Conservation (phyloP, 106 monocot genomes). For the Dactylorhiza incarnata region DNA sequence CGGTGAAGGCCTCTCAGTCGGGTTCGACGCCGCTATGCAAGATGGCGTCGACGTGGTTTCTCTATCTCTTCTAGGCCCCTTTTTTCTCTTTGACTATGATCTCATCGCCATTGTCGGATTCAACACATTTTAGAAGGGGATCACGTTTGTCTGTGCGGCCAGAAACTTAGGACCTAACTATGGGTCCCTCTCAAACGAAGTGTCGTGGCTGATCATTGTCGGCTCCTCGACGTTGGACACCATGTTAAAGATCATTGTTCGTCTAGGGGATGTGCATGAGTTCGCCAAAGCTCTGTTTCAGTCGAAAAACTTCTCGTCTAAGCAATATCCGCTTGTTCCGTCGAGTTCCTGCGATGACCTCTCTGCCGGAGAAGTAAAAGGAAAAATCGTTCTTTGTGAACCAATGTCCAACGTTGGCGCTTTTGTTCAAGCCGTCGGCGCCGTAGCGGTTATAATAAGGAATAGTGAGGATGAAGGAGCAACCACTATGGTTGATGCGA, state of each 20-base stretch:
- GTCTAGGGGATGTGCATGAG: slow-evolving; percentile 21
- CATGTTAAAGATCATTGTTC: slow-evolving; percentile 13
- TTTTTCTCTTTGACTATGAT: slow-evolving; percentile 10
- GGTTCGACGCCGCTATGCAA: slow-evolving; percentile 32
- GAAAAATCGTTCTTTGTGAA: slow-evolving; percentile 12
- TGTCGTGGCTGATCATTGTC: slow-evolving; percentile 39
- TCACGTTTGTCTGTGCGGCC: slow-evolving; percentile 35
- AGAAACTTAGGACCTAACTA: slow-evolving; percentile 32
- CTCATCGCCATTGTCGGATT: slow-evolving; percentile 29
- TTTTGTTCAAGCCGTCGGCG: slow-evolving; percentile 14
- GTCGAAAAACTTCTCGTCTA: slow-evolving; percentile 1
- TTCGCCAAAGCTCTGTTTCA: slow-evolving; percentile 27
- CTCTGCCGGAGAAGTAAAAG: not conserved
- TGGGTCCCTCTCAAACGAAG: slow-evolving; percentile 25
- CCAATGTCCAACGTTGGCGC: no score
- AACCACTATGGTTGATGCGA: slow-evolving; percentile 13
- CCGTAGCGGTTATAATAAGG: slow-evolving; percentile 22
- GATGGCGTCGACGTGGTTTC: slow-evolving; percentile 39
- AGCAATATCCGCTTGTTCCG: no score
- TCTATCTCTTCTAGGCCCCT: slow-evolving; percentile 20
- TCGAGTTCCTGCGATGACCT: no score
- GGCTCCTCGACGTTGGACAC: slow-evolving; percentile 32
- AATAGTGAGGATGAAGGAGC: slow-evolving; percentile 8
- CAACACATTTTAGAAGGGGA: slow-evolving; percentile 26
- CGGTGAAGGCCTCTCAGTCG: slow-evolving; percentile 16